A percentile compares a stretch with the other conserved stretches of the same genome.
phyloP scores from a whole-genome alignment of 1,284 basidiomycete genomes.

The Ustilago crameri region DNA sequence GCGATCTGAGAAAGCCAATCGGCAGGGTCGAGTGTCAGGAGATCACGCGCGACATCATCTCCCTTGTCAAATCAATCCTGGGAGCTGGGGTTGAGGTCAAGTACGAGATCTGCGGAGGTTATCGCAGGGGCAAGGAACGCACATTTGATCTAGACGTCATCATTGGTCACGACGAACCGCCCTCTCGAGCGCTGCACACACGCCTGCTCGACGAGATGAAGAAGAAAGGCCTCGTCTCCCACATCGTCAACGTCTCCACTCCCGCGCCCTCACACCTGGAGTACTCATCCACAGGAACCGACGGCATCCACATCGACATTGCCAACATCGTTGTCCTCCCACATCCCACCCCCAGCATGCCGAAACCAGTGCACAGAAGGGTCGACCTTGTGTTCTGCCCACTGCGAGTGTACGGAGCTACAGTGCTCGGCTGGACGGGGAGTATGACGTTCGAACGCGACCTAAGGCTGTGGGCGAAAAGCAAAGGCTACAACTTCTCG shows the following conservation, averaged over 20 bases:
- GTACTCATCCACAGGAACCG: neutral
- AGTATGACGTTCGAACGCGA: conserved; percentile 56
- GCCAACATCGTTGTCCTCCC: conserved; percentile 59
- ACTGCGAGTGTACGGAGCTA: conserved; percentile 50
- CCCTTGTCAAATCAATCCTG: conserved; percentile 18
- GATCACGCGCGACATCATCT: conserved; percentile 43
- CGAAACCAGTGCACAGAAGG: conserved; percentile 21
- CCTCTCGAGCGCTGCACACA: conserved; percentile 29
- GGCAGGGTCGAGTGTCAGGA: conserved; percentile 40
- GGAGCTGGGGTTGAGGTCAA: conserved; percentile 14
- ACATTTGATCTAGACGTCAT: conserved; percentile 59
- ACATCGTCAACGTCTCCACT: conserved; percentile 51
- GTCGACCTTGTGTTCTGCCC: conserved; percentile 47
- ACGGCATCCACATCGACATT: conserved; percentile 37
- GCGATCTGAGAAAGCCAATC: conserved; percentile 46
- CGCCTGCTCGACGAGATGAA: conserved; percentile 41
- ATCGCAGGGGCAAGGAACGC: conserved; percentile 48
- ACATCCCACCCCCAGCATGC: neutral
- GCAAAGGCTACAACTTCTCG: conserved; percentile 48
- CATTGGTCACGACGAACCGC: conserved; percentile 29
- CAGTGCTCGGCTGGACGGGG: conserved; percentile 57
- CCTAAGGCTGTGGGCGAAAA: conserved; percentile 44
- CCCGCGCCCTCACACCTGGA: conserved; percentile 22
- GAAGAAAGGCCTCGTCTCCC: conserved; percentile 35
- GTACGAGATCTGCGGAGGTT: conserved; percentile 56